Evolutionary conservation across 257 asterid species (phyloP).

Genomic region (Solanum piurae): DNA sequence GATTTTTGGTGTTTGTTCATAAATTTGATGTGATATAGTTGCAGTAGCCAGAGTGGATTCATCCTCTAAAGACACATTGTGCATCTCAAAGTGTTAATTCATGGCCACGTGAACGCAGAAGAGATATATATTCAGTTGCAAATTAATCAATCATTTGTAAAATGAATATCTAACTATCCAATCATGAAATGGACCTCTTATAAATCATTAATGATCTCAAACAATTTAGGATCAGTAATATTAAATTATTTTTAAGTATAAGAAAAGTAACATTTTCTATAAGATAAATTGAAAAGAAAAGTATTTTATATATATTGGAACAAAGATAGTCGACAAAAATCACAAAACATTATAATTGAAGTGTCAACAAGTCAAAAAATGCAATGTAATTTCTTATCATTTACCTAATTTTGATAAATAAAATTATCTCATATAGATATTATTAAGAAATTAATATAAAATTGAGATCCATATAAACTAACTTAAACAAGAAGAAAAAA

Average conservation of each 20-base stretch:
- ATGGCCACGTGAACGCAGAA: background rate
- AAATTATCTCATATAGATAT: background rate
- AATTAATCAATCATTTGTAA: background rate
- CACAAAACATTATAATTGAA: background rate
- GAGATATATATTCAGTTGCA: background rate
- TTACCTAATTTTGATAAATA: background rate
- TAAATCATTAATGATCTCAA: background rate
- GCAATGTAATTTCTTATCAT: background rate
- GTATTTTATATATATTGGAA: background rate
- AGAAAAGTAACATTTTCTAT: background rate
- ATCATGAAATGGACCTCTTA: background rate
- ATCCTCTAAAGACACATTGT: slow-evolving; percentile 29
- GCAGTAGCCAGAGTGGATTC: slow-evolving; percentile 29
- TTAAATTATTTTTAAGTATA: background rate
- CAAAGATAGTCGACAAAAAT: background rate
- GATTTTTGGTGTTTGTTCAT: background rate
- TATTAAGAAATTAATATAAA: background rate
- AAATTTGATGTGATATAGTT: background rate
- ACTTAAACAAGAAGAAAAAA: background rate
- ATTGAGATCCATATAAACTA: background rate
- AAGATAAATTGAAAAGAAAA: background rate
- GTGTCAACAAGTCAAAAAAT: background rate
- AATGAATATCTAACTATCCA: background rate
- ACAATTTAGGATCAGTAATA: background rate
- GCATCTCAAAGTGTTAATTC: background rate